Evolutionary conservation across 345 rosid genomes (phyloP), one percentile per base, ranked within the genome.

Genomic region (Camelina hispida): DNA sequence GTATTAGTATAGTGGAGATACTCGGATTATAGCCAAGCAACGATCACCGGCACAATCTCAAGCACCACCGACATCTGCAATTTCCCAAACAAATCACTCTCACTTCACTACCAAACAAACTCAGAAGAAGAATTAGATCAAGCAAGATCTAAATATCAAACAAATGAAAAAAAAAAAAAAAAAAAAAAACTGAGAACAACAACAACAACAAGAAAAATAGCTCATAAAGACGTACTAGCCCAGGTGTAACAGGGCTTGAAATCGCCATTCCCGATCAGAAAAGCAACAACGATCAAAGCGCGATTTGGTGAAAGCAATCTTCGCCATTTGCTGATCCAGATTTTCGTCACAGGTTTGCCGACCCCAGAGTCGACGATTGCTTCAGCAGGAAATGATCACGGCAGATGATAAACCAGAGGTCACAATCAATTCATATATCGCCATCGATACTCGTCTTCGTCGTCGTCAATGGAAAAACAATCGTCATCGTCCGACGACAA

Each of bases 21-120:
- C 83, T 95, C 99, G 0, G 97, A 68, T 74, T 95, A 90, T 63
- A 95, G 82, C 97, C 97, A 95, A 11, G 93, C 92, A 1, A 64
- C 75, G 46, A 92, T 57, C 32, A 90, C 78, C 16, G 97, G 88
- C 18, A 95, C 81, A 25, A 89, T 62, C 59, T 96, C 99, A 0
- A 92, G 74, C 59, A 89, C 78, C 81, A 89, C 88, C 37, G 97
- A 87, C 44, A 90, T 87, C 99, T 95, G 84, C 66, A 76, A 66
- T 68, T 66, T 8, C 17, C 54, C 6, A 50, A 30, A 40, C 22
- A 51, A 67, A 72, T 42, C 68, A 71, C 71, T 46, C 46, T 46
- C 80, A 64, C 55, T 20, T 25, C 4, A 25, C 28, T 25, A 43
- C 13, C 17, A 56, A 37, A 12, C 28, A 25, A 64, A 5, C 72